Conservation (phyloP, 2,329 filamentous ascomycete genomes). For the Aspergillus sp. region DNA sequence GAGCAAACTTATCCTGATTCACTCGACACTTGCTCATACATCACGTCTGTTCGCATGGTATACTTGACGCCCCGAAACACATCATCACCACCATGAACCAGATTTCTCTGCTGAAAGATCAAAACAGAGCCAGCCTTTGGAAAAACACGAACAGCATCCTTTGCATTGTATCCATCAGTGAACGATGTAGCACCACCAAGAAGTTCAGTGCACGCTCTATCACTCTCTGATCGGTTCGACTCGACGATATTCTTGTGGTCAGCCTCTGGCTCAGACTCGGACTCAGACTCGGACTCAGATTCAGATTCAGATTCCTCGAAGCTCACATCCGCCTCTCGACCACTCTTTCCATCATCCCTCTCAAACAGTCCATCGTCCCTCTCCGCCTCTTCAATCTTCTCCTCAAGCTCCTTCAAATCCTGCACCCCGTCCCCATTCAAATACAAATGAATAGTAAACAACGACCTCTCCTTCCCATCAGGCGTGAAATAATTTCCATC, state of each 20-base stretch:
- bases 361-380: conserved; percentile 1
- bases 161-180: conserved; percentile 22
- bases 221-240: too few relatives aligned
- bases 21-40: conserved; percentile 27
- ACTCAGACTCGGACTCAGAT: too few relatives aligned
- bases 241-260: too few relatives aligned
- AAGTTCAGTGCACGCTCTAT: conserved; percentile 16
- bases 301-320: not conserved
- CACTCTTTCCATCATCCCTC: too few relatives aligned
- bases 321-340: too few relatives aligned
- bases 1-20: too few relatives aligned
- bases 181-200: conserved; percentile 49
- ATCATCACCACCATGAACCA: conserved; percentile 48
- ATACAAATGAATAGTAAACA: conserved; percentile 52
- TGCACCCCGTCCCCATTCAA: conserved; percentile 40
- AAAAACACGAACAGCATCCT: conserved; percentile 32
- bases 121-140: conserved; percentile 45
- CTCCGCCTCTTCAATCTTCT: conserved; percentile 13
- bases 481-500: conserved; percentile 57
- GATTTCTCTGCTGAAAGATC: conserved; percentile 45
- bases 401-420: conserved; percentile 19
- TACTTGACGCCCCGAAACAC: conserved; percentile 45
- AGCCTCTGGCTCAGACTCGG: too few relatives aligned
- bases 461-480: conserved; percentile 43
- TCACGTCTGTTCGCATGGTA: conserved; percentile 47